A percentile compares a stretch with the other conserved stretches of the same genome.
These are phyloP conservation scores for Byssoonygena ceratinophila DNA, from an alignment of 2,329 filamentous ascomycete species.

Conservation along the genomic window DNA sequence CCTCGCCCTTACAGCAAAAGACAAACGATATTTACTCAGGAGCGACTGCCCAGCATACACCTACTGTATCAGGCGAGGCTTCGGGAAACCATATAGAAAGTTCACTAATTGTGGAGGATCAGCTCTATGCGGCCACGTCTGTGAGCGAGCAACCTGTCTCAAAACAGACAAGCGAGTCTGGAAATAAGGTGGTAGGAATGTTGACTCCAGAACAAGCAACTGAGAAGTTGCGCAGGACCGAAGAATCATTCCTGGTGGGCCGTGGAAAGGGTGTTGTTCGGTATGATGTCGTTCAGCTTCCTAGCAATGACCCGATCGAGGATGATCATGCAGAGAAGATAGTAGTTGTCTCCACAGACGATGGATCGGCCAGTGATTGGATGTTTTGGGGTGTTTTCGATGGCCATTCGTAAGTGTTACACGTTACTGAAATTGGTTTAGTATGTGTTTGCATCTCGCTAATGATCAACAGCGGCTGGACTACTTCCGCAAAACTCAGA, in stretches of 20 bases:
- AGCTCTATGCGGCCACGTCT: conserved; percentile 79
- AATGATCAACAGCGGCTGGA: conserved; percentile 64
- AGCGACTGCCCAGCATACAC: conserved; percentile 12
- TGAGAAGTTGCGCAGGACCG: conserved; percentile 73
- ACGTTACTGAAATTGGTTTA: background rate
- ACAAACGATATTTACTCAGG: conserved; percentile 13
- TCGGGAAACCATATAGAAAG: conserved; percentile 47
- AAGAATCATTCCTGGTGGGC: conserved; percentile 84
- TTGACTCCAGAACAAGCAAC: conserved; percentile 89
- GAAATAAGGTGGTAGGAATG: conserved; percentile 86
- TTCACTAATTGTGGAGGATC: conserved; percentile 78
- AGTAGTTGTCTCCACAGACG: conserved; percentile 58
- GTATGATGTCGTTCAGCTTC: conserved; percentile 88
- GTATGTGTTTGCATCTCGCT: conserved; percentile 8
- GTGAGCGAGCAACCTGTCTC: conserved; percentile 76
- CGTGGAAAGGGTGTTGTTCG: conserved; percentile 82
- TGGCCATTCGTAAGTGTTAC: conserved; percentile 66
- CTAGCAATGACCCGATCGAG: conserved; percentile 95
- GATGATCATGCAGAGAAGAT: conserved; percentile 98
- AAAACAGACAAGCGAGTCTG: conserved; percentile 76
- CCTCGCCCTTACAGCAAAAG: conserved; percentile 3
- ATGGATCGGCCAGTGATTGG: conserved; percentile 67
- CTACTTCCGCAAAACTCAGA: conserved; percentile 88
- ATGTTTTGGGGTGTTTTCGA: conserved; percentile 99
- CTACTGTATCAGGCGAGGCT: conserved; percentile 26